Base-by-base conservation (phyloP, 2,329 filamentous ascomycete genomes). In the Neopestalotiopsis clavispora region DNA sequence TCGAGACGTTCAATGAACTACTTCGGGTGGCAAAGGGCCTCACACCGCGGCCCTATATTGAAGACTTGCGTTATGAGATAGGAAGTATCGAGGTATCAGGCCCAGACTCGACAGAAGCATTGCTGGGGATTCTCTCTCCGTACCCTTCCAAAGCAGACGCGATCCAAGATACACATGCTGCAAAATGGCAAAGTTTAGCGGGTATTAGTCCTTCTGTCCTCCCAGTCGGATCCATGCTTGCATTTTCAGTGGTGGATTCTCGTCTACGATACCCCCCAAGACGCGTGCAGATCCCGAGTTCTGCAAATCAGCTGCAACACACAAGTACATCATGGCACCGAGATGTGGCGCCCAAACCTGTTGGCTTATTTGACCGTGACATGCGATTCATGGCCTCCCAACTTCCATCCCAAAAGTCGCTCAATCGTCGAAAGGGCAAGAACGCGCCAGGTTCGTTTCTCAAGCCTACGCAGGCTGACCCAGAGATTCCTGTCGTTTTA, bases 31-130 rank as follows among this genome's bases (percentile, higher is more conserved):
- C 84, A 20, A 91, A 88, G 74, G 85, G 87, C 70, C 87, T 89
- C 72, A 90, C 85, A 52, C 91, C 91, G 1, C 82, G 83, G 4
- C 84, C 92, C 6, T 87, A 86, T 38, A 82, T 93, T 7, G 90
- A 93, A 73, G 92, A 94, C 74, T 77, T 93, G 42, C 88, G 92
- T 0, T 92, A 90, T 69, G 90, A 94, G 73, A 83, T 90, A 59
- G 88, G 88, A 49, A 88, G 87, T 74, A 85, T 90, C 61, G 86
- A 89, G 64, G 74, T 90, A 17, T 85, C 84, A 0, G 88, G 80
- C 81, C 94, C 95, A 13, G 92, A 89, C 7, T 92, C 94, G 3
- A 94, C 92, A 1, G 94, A 98, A 78, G 85, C 92, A 2, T 82
- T 99, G 2, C 83, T 93, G 12, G 88, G 90, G 30, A 86, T 93